Evolutionary conservation across 805 yeast species (phyloP), one percentile per base, ranked within the genome.

Genomic region (Metschnikowia rubicola): DNA sequence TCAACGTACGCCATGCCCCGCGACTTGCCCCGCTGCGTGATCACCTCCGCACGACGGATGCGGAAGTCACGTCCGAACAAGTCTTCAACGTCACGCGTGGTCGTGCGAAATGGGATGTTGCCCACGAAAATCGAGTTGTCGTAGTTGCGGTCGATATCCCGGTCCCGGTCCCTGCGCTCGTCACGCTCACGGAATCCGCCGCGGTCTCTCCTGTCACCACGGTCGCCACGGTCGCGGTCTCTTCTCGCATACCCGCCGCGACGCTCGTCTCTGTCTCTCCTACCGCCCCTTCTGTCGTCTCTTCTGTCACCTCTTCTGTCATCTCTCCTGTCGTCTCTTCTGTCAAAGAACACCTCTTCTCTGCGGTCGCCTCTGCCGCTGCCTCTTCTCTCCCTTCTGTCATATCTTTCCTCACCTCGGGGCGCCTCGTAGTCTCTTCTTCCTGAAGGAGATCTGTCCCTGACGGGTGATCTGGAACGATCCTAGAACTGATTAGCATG

Each of bases 1-100:
- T 90, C 97, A 36, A 90, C 96, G 21, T 96, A 88, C 35, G 91
- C 92, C 92, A 85, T 86, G 52, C 96, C 96, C 68, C 92, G 76
- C 61, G 89, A 84, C 59, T 85, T 85, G 47, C 95, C 95, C 56
- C 84, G 80, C 51, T 80, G 76, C 2, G 84, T 82, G 38, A 89
- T 84, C 44, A 91, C 84, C 64, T 90, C 97, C 3, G 96, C 96
- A 53, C 88, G 78, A 17, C 83, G 75, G 44, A 90, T 85, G 29
- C 74, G 47, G 54, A 65, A 69, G 21, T 62, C 61, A 28, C 66
- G 67, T n/a, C 73, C 67, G 64, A 86, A 86, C 52, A 77, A 73
- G 13, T 74, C 82, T 59, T 79, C 79, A 43, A 86, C 70, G 33
- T 84, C 84, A 41, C 70, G 66, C 56, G 86, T 77, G 31, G 81